Evolutionary conservation across 75 land plant species (phyloP).

Genomic region (Gnetum montanum): DNA sequence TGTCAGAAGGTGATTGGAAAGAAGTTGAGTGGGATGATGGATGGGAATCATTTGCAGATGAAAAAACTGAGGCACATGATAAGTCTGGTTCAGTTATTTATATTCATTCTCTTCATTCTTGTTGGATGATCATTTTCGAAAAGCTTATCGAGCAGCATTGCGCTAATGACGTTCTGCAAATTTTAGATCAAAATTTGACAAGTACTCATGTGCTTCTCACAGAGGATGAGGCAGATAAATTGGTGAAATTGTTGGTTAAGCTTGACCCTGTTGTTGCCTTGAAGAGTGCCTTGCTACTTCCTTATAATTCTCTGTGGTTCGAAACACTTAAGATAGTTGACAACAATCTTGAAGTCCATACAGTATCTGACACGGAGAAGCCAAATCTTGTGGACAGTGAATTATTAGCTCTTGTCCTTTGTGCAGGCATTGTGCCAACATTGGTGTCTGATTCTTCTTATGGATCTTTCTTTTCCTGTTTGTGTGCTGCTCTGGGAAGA

Average conservation of each 20-base stretch:
- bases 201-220: slow-evolving; percentile 32
- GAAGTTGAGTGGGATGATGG: slow-evolving; percentile 77
- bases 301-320: slow-evolving; percentile 41
- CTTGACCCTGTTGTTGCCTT: slow-evolving; percentile 36
- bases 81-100: slow-evolving; percentile 5
- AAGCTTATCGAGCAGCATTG: slow-evolving; percentile 24
- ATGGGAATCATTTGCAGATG: slow-evolving; percentile 78
- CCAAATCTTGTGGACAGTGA: slow-evolving; percentile 16
- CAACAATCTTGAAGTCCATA: slow-evolving; percentile 24
- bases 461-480: slow-evolving; percentile 30
- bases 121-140: slow-evolving; percentile 53
- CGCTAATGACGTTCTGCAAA: slow-evolving; percentile 15
- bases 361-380: not conserved
- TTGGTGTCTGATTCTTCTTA: slow-evolving; percentile 25
- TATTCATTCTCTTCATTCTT: slow-evolving; percentile 58
- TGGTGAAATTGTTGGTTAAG: slow-evolving; percentile 17
- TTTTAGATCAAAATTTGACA: slow-evolving; percentile 39
- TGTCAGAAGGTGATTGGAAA: slow-evolving; percentile 37
- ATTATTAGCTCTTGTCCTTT: slow-evolving; percentile 42
- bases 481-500: slow-evolving; percentile 46
- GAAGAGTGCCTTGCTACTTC: slow-evolving; percentile 61
- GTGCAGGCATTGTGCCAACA: slow-evolving; percentile 38
- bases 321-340: slow-evolving; percentile 36
- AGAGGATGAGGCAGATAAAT: slow-evolving; percentile 45
- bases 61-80: slow-evolving; percentile 11